Conservation (phyloP, 2,329 filamentous ascomycete species). For the Fusarium praegraminearum region DNA sequence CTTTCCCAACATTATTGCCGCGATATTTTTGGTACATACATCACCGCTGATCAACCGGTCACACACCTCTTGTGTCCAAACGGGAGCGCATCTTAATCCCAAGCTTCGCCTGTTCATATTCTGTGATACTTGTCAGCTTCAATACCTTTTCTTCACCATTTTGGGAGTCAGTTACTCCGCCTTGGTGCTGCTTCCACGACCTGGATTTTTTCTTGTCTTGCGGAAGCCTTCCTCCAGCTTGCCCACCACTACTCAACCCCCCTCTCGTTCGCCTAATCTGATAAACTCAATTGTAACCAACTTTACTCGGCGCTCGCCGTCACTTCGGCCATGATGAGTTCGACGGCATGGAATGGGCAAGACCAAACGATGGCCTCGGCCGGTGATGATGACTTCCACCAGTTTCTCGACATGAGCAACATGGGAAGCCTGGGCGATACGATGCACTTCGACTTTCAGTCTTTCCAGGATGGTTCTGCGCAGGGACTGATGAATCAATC, state of each 20-base stretch:
- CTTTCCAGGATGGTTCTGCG: slow-evolving; percentile 60
- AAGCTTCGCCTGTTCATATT: slow-evolving; percentile 15
- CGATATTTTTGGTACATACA: slow-evolving; percentile 35
- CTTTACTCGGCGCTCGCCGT: slow-evolving; percentile 28
- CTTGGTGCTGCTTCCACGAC: slow-evolving; percentile 31
- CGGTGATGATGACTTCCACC: slow-evolving; percentile 72
- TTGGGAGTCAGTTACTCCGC: slow-evolving; percentile 13
- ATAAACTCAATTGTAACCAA: slow-evolving; percentile 22
- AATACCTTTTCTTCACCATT: neutral
- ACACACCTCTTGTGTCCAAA: slow-evolving; percentile 14
- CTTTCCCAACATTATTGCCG: slow-evolving; percentile 25
- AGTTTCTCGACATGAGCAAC: slow-evolving; percentile 71
- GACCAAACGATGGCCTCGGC: slow-evolving; percentile 65
- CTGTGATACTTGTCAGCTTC: slow-evolving; percentile 14
- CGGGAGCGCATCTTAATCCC: slow-evolving; percentile 34
- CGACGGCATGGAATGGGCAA: slow-evolving; percentile 66
- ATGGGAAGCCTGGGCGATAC: slow-evolving; percentile 66
- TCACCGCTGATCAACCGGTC: slow-evolving; percentile 31
- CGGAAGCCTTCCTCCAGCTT: slow-evolving; percentile 19
- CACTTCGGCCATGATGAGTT: slow-evolving; percentile 61
- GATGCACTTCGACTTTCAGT: slow-evolving; percentile 70
- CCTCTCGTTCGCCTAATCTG: slow-evolving; percentile 25
- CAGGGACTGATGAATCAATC: slow-evolving; percentile 49
- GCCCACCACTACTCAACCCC: slow-evolving; percentile 14
- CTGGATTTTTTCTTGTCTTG: slow-evolving; percentile 6